These are phyloP conservation scores for Thielaviopsis punctulata DNA, from an alignment of 2,329 filamentous ascomycete species.

Conservation along the genomic window DNA sequence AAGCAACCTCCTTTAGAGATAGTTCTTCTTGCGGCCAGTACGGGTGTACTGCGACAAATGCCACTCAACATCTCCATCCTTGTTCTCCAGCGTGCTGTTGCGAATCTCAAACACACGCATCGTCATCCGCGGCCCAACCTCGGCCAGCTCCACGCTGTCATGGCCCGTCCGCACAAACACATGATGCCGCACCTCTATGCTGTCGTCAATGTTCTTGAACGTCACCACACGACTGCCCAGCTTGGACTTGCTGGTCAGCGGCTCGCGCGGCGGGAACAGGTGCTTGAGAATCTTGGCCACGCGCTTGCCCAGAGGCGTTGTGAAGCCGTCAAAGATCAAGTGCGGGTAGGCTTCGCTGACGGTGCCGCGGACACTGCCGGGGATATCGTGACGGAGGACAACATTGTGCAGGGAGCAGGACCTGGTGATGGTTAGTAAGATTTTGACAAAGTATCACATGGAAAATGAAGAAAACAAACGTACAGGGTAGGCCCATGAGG, in stretches of 20 bases:
- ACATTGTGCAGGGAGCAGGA: slow-evolving; percentile 88
- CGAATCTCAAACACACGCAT: slow-evolving; percentile 91
- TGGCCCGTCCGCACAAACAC: slow-evolving; percentile 91
- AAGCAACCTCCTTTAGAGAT: slow-evolving; percentile 37
- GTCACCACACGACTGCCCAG: slow-evolving; percentile 79
- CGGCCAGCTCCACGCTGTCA: slow-evolving; percentile 72
- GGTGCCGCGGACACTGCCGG: slow-evolving; percentile 69
- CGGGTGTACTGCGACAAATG: slow-evolving; percentile 88
- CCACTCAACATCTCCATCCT: slow-evolving; percentile 93
- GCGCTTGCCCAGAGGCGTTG: slow-evolving; percentile 58
- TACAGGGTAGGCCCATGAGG: slow-evolving; percentile 59
- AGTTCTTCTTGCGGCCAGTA: slow-evolving; percentile 89
- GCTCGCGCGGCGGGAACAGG: slow-evolving; percentile 77
- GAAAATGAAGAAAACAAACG: slow-evolving; percentile 45
- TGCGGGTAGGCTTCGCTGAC: slow-evolving; percentile 89
- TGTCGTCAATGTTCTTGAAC: slow-evolving; percentile 86
- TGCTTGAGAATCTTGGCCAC: slow-evolving; percentile 87
- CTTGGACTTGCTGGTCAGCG: slow-evolving; percentile 51
- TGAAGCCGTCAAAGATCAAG: slow-evolving; percentile 89
- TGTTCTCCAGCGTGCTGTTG: slow-evolving; percentile 79
- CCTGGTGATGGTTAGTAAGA: slow-evolving; percentile 22
- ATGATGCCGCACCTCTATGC: slow-evolving; percentile 66
- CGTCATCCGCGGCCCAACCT: slow-evolving; percentile 91
- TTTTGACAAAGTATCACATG: not conserved
- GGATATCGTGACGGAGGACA: slow-evolving; percentile 80